Conservation (phyloP, 371 early-diverging fungal species). For the Haplosporangium sp. region DNA sequence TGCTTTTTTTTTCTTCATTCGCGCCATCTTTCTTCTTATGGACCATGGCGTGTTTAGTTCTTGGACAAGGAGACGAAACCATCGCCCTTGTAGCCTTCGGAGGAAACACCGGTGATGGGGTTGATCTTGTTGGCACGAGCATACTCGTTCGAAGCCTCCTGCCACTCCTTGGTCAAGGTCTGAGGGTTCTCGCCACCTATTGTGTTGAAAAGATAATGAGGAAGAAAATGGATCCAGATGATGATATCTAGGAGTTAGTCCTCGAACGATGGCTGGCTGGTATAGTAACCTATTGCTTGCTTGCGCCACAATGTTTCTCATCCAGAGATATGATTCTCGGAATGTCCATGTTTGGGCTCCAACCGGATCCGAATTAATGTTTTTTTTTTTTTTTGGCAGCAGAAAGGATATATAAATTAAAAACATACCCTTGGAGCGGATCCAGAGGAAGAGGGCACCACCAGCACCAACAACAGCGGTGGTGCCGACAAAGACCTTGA, state of each 20-base stretch:
- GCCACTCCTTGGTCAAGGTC: conserved; percentile 93
- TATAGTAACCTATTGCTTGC: background rate
- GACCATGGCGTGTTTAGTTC: background rate
- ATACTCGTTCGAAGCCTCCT: conserved; percentile 88
- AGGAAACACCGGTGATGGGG: conserved; percentile 90
- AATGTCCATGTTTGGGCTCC: conserved; percentile 26
- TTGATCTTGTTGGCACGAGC: conserved; percentile 88
- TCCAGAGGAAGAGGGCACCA: conserved; percentile 72
- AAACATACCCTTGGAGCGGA: conserved; percentile 77
- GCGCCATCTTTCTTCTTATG: no score
- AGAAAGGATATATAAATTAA: background rate
- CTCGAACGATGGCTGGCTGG: background rate
- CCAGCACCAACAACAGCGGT: conserved; percentile 68
- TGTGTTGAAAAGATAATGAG: conserved; percentile 12
- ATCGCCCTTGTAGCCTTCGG: conserved; percentile 58
- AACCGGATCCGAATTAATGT: no score
- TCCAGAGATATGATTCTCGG: conserved; percentile 2
- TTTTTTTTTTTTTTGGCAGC: background rate
- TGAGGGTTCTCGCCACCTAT: conserved; percentile 73
- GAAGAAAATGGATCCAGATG: background rate
- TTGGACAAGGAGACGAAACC: conserved; percentile 1
- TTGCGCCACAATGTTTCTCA: background rate
- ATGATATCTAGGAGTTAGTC: background rate
- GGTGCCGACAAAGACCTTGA: conserved; percentile 81
- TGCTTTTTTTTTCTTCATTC: conserved; percentile 9